These are phyloP conservation scores for Aspergillus sp. DNA, from an alignment of 2,329 filamentous ascomycete species.

Conservation along the genomic window DNA sequence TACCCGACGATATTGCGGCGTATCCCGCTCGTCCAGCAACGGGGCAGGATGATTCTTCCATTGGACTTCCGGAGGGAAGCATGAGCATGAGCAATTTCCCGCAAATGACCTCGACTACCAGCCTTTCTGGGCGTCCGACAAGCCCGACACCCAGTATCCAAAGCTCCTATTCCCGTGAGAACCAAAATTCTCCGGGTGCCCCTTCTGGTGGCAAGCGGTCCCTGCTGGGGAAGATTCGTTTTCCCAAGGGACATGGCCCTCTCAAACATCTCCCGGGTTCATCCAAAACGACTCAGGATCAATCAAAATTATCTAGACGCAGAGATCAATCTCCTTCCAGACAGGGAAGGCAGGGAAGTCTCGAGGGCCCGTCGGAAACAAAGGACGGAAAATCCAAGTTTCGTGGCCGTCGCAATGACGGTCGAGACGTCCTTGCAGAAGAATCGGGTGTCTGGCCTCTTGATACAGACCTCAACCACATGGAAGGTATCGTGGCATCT, in stretches of 20 bases:
- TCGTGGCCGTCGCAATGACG: conserved; percentile 26
- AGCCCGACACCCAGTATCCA: conserved; percentile 74
- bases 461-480: conserved; percentile 79
- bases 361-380: conserved; percentile 16
- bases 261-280: conserved; percentile 25
- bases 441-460: conserved; percentile 63
- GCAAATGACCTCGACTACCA: conserved; percentile 41
- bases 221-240: conserved; percentile 47
- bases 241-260: conserved; percentile 37
- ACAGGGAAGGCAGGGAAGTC: conserved; percentile 27
- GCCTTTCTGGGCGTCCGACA: conserved; percentile 55
- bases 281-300: conserved; percentile 22
- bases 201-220: conserved; percentile 35
- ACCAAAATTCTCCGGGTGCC: conserved; percentile 33
- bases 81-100: too few species aligned
- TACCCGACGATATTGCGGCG: conserved; percentile 27
- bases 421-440: conserved; percentile 33
- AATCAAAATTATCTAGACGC: conserved; percentile 18
- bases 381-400: conserved; percentile 17
- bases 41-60: conserved; percentile 65
- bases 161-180: conserved; percentile 49
- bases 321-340: conserved; percentile 27
- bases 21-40: conserved; percentile 61
- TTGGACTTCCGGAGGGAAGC: conserved; percentile 32
- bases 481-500: conserved; percentile 72